Evolutionary conservation across 2,329 filamentous ascomycete species (phyloP).

Genomic region (Fusarium sp.): DNA sequence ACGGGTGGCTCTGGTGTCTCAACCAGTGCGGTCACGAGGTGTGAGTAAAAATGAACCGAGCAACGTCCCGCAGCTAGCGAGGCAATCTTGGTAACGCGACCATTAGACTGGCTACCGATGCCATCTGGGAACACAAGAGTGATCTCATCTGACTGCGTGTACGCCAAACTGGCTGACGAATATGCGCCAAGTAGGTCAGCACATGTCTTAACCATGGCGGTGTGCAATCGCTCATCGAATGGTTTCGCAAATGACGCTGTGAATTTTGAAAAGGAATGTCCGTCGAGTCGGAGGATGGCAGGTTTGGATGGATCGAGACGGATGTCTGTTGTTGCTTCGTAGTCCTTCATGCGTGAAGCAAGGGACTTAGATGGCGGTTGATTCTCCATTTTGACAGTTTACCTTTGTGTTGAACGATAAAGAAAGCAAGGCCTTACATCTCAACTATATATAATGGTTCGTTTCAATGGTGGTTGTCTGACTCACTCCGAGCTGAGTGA

Average conservation of each 20-base stretch:
- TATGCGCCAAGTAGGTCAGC: conserved; percentile 22
- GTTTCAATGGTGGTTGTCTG: not conserved
- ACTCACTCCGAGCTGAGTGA: not conserved
- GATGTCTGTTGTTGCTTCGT: conserved; percentile 22
- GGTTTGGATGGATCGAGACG: conserved; percentile 18
- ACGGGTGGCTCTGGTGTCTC: conserved; percentile 24
- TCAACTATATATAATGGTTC: not conserved
- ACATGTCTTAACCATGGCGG: conserved; percentile 30
- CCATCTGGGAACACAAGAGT: conserved; percentile 33
- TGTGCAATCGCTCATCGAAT: conserved; percentile 28
- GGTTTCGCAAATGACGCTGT: conserved; percentile 26
- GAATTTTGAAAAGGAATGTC: conserved; percentile 34
- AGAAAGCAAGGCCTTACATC: not conserved
- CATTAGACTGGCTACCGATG: conserved; percentile 24
- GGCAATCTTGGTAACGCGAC: conserved; percentile 26
- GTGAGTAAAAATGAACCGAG: conserved; percentile 30
- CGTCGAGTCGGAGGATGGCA: conserved; percentile 32
- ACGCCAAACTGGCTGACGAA: conserved; percentile 23
- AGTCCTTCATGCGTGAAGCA: conserved; percentile 27
- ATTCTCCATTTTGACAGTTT: conserved; percentile 11
- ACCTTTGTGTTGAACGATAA: not conserved
- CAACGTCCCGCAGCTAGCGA: conserved; percentile 29
- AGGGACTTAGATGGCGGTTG: not conserved
- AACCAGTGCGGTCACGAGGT: conserved; percentile 17
- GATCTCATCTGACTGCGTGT: conserved; percentile 35